phyloP scores from a whole-genome alignment of 148 eudicot species.

The Beta vulgaris region DNA sequence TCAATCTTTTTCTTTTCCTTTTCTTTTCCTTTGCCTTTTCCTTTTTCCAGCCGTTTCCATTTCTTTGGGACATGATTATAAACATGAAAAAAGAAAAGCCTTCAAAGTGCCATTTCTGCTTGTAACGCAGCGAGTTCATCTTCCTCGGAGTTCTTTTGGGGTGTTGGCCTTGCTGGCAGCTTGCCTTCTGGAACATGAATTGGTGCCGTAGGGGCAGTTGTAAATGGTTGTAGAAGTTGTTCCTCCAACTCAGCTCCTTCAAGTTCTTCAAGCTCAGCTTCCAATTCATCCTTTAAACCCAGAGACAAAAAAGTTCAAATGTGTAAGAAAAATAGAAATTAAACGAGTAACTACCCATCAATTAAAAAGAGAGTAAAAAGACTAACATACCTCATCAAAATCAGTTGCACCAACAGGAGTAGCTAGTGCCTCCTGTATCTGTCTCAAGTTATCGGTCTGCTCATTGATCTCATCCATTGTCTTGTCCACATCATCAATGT shows the following conservation, averaged over 20 bases:
- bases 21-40: too few relatives aligned
- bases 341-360: too few relatives aligned
- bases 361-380: background rate
- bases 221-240: slow-evolving; percentile 62
- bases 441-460: slow-evolving; percentile 70
- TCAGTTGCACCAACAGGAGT: slow-evolving; percentile 59
- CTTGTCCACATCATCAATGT: slow-evolving; percentile 77
- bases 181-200: slow-evolving; percentile 33
- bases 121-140: slow-evolving; percentile 68
- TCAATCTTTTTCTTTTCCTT: background rate
- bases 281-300: slow-evolving; percentile 55
- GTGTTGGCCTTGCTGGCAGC: slow-evolving; percentile 37
- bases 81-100: background rate
- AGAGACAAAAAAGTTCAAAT: background rate
- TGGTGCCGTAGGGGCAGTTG: slow-evolving; percentile 37
- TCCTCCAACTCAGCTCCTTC: slow-evolving; percentile 71
- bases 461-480: slow-evolving; percentile 83
- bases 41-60: background rate
- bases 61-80: background rate
- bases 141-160: slow-evolving; percentile 51
- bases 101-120: slow-evolving; percentile 56
- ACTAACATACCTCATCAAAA: slow-evolving; percentile 51
- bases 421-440: slow-evolving; percentile 64
- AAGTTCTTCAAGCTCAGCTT: slow-evolving; percentile 68
- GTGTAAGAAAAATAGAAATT: too few relatives aligned